phyloP scores from a whole-genome alignment of 805 yeast species.

The Myxozyma melibiosi region DNA sequence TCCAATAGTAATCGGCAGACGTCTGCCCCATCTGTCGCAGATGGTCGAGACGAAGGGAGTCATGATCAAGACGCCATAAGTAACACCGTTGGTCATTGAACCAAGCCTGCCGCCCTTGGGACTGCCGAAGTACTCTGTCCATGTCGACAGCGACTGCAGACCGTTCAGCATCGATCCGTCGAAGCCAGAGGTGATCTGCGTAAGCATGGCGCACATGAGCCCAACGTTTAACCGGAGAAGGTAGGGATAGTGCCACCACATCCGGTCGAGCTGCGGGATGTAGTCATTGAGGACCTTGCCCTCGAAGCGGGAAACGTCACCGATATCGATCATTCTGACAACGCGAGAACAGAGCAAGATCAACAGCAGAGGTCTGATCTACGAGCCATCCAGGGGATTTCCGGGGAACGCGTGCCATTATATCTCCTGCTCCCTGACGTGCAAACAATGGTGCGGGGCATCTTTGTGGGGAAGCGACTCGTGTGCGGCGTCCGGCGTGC shows the following conservation, averaged over 20 bases:
- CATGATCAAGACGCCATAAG: slow-evolving; percentile 46
- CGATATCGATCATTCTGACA: slow-evolving; percentile 3
- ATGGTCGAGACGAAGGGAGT: slow-evolving; percentile 38
- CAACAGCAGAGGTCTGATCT: neutral
- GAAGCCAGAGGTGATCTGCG: slow-evolving; percentile 54
- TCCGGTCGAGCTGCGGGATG: slow-evolving; percentile 37
- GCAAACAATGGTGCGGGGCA: slow-evolving; percentile 2
- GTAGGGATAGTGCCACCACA: slow-evolving; percentile 47
- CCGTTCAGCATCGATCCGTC: slow-evolving; percentile 57
- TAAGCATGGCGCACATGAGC: slow-evolving; percentile 48
- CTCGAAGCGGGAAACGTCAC: slow-evolving; percentile 19
- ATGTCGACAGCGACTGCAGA: slow-evolving; percentile 49
- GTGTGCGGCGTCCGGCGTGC: neutral
- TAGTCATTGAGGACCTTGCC: slow-evolving; percentile 22
- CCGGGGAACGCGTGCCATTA: neutral
- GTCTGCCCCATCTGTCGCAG: slow-evolving; percentile 49
- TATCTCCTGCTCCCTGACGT: neutral
- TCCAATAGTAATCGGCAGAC: slow-evolving; percentile 32
- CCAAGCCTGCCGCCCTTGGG: slow-evolving; percentile 47
- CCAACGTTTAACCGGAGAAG: slow-evolving; percentile 45
- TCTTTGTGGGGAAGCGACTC: slow-evolving; percentile 1
- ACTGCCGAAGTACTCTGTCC: slow-evolving; percentile 47
- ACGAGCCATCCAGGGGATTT: neutral
- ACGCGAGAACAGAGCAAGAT: too few species aligned
- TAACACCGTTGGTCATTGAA: slow-evolving; percentile 48